Evolutionary conservation across 1,139 yeast genomes (phyloP), one percentile per base, ranked within the genome.

Genomic region (Pichia sp.): DNA sequence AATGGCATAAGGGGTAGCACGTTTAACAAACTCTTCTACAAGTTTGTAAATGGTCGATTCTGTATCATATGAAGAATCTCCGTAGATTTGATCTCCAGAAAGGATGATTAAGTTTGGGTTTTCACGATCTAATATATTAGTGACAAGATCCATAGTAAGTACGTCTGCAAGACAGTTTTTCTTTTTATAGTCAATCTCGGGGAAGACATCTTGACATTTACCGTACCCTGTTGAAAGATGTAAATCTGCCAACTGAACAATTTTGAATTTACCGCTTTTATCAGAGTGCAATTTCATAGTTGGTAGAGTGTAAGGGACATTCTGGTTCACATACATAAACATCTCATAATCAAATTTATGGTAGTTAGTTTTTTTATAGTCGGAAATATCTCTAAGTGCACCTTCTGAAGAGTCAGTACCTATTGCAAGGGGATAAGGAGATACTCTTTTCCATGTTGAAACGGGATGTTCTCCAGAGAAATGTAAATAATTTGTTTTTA

Each of bases 11-110:
- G 96, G 96, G 7, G 88, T 79, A 35, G 69, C 62, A 31, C 85
- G 66, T 22, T 65, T 52, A 20, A 88, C 71, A 35, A 84, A 72
- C 1, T 95, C 94, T 4, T 74, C 67, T n/a, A 84, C 68, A 0
- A 82, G 91, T 58, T 89, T 89, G 49, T 81, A 68, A 17, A 86
- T 53, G 0, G 95, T 78, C 0, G 94, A 76, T 55, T 81, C 84
- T 0, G 94, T 71, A 56, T 89, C 96, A 1, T 83, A 84, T 1
- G 85, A 68, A 9, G 67, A 69, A 18, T 72, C 73, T 1, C 91
- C 91, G 63, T 77, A 78, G 1, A 85, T 69, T 58, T 84, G 94
- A 61, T 89, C 96, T 11, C 97, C 97, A 0, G 95, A 79, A 45
- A 84, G 63, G 0, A 86, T 88, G 1, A 84, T 91, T 35, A 86